These are phyloP conservation scores for Setaria italica DNA, from an alignment of 202 grass and related monocot genomes.

Conservation along the genomic window DNA sequence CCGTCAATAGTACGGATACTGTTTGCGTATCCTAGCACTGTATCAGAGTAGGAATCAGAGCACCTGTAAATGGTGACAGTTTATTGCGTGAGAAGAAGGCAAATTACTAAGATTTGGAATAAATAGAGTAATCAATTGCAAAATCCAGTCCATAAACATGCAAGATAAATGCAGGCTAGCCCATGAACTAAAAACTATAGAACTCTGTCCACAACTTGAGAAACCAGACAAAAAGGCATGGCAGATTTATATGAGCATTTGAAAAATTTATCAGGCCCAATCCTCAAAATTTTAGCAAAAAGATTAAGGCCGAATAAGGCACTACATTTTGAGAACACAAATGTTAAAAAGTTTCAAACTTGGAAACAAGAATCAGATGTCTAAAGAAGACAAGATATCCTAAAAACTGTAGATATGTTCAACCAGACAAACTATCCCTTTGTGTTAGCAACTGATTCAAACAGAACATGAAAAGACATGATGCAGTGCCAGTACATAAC, in stretches of 20 bases:
- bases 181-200: neutral
- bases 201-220: neutral
- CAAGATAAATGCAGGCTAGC: neutral
- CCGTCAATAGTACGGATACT: slow-evolving; percentile 98
- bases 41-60: slow-evolving; percentile 94
- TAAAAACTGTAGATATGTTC: slow-evolving; percentile 18
- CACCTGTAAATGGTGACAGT: slow-evolving; percentile 72
- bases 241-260: neutral
- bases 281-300: neutral
- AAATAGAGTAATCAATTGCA: neutral
- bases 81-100: slow-evolving; percentile 27
- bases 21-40: slow-evolving; percentile 93
- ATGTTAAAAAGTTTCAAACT: slow-evolving; percentile 18
- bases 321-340: slow-evolving; percentile 20
- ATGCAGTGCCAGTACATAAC: neutral
- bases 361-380: slow-evolving; percentile 2
- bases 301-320: neutral
- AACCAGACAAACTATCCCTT: slow-evolving; percentile 17
- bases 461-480: slow-evolving; percentile 10
- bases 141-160: neutral
- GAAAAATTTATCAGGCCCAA: neutral
- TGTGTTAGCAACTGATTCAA: neutral
- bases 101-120: neutral
- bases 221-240: neutral
- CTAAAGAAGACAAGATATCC: slow-evolving; percentile 17